Percentiles rank a stretch among this genome's conserved stretches.
phyloP scores from a whole-genome alignment of 345 rosid genomes.

The Murraya paniculata region DNA sequence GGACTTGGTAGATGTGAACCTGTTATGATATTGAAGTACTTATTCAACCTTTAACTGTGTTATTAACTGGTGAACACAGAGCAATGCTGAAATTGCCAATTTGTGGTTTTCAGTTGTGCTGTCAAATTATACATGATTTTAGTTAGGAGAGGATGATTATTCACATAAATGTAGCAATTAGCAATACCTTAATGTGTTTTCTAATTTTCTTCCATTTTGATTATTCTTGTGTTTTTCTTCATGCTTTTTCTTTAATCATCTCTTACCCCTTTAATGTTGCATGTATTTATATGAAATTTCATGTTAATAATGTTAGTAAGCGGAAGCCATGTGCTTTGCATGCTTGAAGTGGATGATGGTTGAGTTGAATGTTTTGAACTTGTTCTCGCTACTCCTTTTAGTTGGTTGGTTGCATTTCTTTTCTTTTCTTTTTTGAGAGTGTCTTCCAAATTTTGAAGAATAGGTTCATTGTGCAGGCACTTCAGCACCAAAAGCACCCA shows the following conservation, averaged over 20 bases:
- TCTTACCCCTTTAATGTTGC: background rate
- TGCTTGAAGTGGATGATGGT: constrained; percentile 1
- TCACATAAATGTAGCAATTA: background rate
- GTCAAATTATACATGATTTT: background rate
- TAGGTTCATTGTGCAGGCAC: constrained; percentile 32
- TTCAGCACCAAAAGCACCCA: constrained; percentile 30
- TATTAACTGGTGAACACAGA: too few species aligned
- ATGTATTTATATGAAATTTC: background rate
- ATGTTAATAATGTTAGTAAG: background rate
- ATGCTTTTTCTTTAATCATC: background rate
- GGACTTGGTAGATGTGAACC: too few species aligned
- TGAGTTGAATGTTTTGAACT: background rate
- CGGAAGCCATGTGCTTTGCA: constrained; percentile 14
- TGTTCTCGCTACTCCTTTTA: constrained; percentile 6
- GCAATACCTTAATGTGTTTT: background rate
- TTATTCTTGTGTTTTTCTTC: background rate
- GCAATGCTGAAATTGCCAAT: background rate
- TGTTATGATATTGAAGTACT: too few species aligned
- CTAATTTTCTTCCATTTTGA: background rate
- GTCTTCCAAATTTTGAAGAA: constrained; percentile 2
- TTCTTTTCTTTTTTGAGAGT: background rate
- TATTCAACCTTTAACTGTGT: too few species aligned
- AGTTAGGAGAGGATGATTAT: background rate
- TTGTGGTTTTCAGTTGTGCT: background rate
- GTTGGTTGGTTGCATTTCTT: constrained; percentile 5